Conservation (phyloP, 345 rosid genomes). For the Lumnitzera racemosa region DNA sequence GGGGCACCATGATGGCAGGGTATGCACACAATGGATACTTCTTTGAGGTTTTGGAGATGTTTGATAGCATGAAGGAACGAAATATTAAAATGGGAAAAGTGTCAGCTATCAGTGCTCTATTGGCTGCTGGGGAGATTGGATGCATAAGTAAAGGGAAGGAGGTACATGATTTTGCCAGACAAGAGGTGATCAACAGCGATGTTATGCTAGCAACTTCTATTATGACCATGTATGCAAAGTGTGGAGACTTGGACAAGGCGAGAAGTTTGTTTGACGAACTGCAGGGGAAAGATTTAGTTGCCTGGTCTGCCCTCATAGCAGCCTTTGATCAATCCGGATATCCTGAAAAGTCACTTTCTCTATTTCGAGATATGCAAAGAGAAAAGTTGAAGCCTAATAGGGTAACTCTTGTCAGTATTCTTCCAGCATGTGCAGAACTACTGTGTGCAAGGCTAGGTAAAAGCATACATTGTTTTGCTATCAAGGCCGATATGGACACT, state of each 20-base stretch:
- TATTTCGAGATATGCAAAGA: conserved; percentile 41
- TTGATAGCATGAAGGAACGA: conserved; percentile 24
- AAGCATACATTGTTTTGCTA: conserved; percentile 51
- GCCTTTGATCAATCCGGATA: conserved; percentile 43
- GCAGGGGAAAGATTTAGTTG: conserved; percentile 34
- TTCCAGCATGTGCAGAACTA: conserved; percentile 44
- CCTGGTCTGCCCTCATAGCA: conserved; percentile 57
- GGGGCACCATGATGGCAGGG: conserved; percentile 55
- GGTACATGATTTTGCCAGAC: conserved; percentile 26
- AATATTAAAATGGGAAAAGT: conserved; percentile 33
- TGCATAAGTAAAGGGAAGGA: conserved; percentile 30
- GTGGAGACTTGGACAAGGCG: conserved; percentile 35
- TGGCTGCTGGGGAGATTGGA: conserved; percentile 43
- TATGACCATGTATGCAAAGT: conserved; percentile 52
- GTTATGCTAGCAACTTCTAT: conserved; percentile 41
- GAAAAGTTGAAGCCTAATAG: conserved; percentile 33
- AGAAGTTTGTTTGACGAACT: conserved; percentile 25
- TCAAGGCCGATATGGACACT: conserved; percentile 31
- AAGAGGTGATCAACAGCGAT: conserved; percentile 30
- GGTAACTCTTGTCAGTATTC: conserved; percentile 38
- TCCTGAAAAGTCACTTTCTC: conserved; percentile 34
- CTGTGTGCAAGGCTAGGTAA: conserved; percentile 31
- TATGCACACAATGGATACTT: conserved; percentile 40
- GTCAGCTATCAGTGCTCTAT: conserved; percentile 32
- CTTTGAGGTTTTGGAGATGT: conserved; percentile 33